These are phyloP conservation scores for Phytopythium mirpurense DNA, from an alignment of 352 stramenopile species.

Conservation along the genomic window DNA sequence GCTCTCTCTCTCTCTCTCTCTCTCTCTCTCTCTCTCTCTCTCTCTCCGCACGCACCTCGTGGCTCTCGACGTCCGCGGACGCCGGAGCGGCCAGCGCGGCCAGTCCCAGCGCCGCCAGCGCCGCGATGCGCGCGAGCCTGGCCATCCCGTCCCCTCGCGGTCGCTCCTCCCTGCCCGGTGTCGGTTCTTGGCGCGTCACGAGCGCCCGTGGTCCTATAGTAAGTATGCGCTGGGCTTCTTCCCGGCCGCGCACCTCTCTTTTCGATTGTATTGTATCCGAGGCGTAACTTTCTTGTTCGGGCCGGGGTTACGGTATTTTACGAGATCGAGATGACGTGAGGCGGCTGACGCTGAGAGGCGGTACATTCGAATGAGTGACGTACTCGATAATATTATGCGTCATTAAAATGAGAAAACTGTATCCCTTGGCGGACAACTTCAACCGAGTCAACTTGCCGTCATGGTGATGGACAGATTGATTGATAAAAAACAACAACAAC, in stretches of 20 bases:
- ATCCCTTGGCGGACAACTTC: too few species aligned
- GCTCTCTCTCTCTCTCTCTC: too few species aligned
- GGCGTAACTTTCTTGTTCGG: background rate
- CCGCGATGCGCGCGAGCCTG: conserved; percentile 2
- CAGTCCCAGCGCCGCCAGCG: conserved; percentile 17
- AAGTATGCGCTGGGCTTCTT: background rate
- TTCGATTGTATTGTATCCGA: conserved; percentile 1
- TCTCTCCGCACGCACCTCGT: too few species aligned
- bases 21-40: too few species aligned
- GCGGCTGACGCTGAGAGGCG: background rate
- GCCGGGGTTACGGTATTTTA: too few species aligned
- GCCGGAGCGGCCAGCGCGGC: conserved; percentile 11
- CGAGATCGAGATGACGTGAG: too few species aligned
- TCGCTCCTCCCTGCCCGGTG: background rate
- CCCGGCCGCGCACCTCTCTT: background rate
- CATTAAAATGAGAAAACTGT: background rate
- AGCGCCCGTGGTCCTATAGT: background rate
- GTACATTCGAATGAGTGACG: too few species aligned
- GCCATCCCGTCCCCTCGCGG: background rate
- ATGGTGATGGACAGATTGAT: too few species aligned
- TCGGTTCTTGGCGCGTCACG: background rate
- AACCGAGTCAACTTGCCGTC: too few species aligned
- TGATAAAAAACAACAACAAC: too few species aligned
- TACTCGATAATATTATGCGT: background rate
- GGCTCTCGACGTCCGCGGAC: conserved; percentile 44